These are phyloP conservation scores for Solanum gracilifrons DNA, from an alignment of 257 asterid species.

Conservation along the genomic window DNA sequence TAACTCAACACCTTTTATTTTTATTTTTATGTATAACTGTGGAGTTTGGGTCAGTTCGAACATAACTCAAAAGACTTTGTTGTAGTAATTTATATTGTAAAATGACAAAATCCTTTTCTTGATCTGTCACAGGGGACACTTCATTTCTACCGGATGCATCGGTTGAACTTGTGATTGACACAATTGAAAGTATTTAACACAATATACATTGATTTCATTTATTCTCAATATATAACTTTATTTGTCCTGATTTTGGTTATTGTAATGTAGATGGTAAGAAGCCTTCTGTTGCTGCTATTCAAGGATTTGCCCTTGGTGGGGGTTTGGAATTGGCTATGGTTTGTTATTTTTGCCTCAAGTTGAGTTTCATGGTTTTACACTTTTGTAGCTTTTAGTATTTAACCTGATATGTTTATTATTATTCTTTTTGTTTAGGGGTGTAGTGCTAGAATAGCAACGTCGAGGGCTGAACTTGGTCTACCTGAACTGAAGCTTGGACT, in stretches of 20 bases:
- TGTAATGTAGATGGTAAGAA: slow-evolving; percentile 31
- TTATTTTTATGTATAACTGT: no score
- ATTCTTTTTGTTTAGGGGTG: slow-evolving; percentile 27
- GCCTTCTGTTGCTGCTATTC: slow-evolving; percentile 63
- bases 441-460: slow-evolving; percentile 43
- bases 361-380: background rate
- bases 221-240: background rate
- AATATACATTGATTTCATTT: background rate
- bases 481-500: slow-evolving; percentile 48
- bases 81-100: no score
- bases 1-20: background rate
- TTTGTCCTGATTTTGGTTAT: background rate
- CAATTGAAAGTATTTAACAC: slow-evolving; percentile 25
- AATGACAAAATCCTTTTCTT: background rate
- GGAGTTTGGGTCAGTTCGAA: background rate
- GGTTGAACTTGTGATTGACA: slow-evolving; percentile 31
- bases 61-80: background rate
- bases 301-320: slow-evolving; percentile 57
- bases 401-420: background rate
- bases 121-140: background rate
- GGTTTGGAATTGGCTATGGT: slow-evolving; percentile 65
- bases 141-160: background rate
- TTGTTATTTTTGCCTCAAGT: background rate
- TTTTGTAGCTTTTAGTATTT: background rate
- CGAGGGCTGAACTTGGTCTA: slow-evolving; percentile 42